Base-by-base conservation (phyloP, 2,329 filamentous ascomycete species). In the Thermomyces lanuginosus region DNA sequence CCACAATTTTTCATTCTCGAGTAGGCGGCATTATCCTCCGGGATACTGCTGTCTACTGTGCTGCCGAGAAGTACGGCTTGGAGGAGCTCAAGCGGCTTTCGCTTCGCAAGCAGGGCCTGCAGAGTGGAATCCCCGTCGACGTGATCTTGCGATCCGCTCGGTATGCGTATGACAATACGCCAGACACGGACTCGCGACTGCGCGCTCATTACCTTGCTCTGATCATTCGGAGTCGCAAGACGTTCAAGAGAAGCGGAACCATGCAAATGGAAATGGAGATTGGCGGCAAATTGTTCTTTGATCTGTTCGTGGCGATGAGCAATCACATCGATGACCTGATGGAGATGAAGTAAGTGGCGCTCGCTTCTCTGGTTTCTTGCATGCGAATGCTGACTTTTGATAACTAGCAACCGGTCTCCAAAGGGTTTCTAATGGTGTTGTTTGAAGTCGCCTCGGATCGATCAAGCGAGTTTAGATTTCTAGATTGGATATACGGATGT, bases 221-320 rank as follows among this genome's bases (percentile, higher is more conserved):
- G 58, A 92, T 93, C 59, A 92, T 93, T 65, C 77, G 84, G 64
- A 86, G 80, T 68, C 81, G 86, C 57, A 83, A 83, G 66, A 92
- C 82, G 48, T 93, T 95, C 60, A 93, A 92, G 76, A 75, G 79
- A 60, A 92, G 83, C 64, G 84, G 84, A 60, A 93, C 84, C 58
- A 92, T 93, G 83, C 84, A 93, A 69, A 76, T 79, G 63, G 84
- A 93, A 65, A 93, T 95, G 84, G 81, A 92, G 65, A 73, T 73
- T 57, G 83, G 84, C 55, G 83, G 72, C 60, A 84, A 84, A 67
- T 68, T 93, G 61, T 93, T 89, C 69, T 95, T 95, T 63, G 84
- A 93, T 67, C 66, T 95, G 58, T 95, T 93, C 57, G 84, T 93
- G 52, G 84, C 84, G 47, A 80, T 93, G 76, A 92, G 82, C 67